phyloP scores from a whole-genome alignment of 2,329 filamentous ascomycete genomes.

The Aspergillus pseudonomiae region DNA sequence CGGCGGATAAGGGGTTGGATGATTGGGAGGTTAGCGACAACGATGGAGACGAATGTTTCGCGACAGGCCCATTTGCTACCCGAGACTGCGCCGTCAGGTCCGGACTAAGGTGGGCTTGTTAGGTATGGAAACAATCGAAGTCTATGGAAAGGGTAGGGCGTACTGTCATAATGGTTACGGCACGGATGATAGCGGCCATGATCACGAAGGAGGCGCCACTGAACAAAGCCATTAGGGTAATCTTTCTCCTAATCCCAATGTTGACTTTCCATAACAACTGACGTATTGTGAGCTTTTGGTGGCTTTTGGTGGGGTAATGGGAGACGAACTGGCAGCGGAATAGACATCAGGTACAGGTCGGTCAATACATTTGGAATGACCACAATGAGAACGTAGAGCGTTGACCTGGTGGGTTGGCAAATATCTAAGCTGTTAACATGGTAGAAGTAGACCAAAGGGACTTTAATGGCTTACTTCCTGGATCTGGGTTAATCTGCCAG shows the following conservation, averaged over 20 bases:
- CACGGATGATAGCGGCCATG: constrained; percentile 55
- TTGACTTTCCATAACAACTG: constrained; percentile 57
- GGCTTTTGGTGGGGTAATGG: not conserved
- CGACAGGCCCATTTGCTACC: constrained; percentile 47
- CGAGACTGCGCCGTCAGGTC: constrained; percentile 36
- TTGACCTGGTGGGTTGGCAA: constrained; percentile 53
- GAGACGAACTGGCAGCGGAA: constrained; percentile 54
- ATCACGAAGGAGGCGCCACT: constrained; percentile 58
- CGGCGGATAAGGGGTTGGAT: constrained; percentile 38
- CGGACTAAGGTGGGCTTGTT: constrained; percentile 23
- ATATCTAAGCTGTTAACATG: constrained; percentile 33
- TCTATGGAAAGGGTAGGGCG: not conserved
- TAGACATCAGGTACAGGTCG: constrained; percentile 60
- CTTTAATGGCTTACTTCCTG: constrained; percentile 50
- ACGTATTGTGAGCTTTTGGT: constrained; percentile 14
- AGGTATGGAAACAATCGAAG: too few species aligned
- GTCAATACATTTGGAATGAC: constrained; percentile 57
- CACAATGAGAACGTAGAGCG: constrained; percentile 50
- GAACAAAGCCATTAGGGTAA: constrained; percentile 56
- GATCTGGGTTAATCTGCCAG: constrained; percentile 63
- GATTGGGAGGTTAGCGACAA: constrained; percentile 46
- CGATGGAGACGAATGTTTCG: constrained; percentile 47
- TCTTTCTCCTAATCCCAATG: constrained; percentile 52
- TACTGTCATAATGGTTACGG: constrained; percentile 50
- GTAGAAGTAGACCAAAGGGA: not conserved